A percentile compares a stretch with the other conserved stretches of the same genome.
Conservation (phyloP, 257 asterid species). For the Solanum sejunctum region DNA sequence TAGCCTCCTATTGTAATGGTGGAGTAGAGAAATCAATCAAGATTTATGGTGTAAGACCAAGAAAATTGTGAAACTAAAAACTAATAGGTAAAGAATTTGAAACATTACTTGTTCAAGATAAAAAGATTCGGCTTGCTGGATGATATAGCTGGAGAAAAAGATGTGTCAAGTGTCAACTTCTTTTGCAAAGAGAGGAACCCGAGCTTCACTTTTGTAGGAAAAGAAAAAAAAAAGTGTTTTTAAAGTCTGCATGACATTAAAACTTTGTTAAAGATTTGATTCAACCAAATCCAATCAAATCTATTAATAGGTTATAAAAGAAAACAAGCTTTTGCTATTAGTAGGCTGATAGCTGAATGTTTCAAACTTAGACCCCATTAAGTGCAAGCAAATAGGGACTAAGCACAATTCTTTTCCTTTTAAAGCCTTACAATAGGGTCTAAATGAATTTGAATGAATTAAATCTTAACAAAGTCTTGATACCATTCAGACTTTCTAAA, state of each 20-base stretch:
- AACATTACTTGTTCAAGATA: background rate
- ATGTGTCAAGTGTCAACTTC: background rate
- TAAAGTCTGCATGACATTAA: background rate
- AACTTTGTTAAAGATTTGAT: background rate
- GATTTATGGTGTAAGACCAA: background rate
- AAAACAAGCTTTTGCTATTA: background rate
- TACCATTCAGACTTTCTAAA: background rate
- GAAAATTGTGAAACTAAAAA: background rate
- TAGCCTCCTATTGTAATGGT: background rate
- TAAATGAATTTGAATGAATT: background rate
- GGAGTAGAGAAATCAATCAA: background rate
- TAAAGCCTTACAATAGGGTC: background rate
- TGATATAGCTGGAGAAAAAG: background rate
- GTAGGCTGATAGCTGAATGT: background rate
- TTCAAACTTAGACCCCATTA: background rate
- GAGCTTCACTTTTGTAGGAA: background rate
- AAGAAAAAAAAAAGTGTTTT: too few relatives aligned
- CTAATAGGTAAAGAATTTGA: background rate
- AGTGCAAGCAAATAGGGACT: background rate
- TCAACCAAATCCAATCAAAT: background rate
- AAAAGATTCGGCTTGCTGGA: background rate
- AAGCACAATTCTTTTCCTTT: background rate
- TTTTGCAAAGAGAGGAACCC: background rate
- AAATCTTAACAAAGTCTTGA: background rate
- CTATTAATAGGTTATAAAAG: background rate